Evolutionary conservation across 176 grass and related monocot genomes (phyloP), one percentile per base, ranked within the genome.

Genomic region (Oryza nivara): DNA sequence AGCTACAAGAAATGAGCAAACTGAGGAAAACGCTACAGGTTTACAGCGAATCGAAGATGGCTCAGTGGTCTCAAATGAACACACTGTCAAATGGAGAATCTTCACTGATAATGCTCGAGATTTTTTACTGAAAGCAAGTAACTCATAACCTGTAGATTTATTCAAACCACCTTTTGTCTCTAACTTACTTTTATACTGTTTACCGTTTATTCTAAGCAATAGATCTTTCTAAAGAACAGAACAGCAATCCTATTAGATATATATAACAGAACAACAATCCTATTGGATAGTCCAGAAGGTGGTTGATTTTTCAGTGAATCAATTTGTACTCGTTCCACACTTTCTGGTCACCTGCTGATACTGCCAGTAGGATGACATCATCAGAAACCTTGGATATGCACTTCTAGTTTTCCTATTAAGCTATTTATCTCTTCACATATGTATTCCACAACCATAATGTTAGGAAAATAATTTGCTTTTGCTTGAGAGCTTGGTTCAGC

Each of bases 71-170:
- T 98, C 96, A 72, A 95, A 98, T 60, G 89, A 85, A 65, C 96
- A 98, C 80, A 98, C 93, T 10, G 30, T 87, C 30, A 95, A 92
- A 86, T 95, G 96, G 96, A 90, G 96, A 88, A 70, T 98, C 43
- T 94, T 82, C 87, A 98, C 96, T 9, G 96, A 98, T 87, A 89
- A 84, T 28, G 96, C 79, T 10, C 85, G 93, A 14, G 88, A 98
- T 11, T 83, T 85, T 74, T 90, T 92, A 86, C 74, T 79, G 38
- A 90, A 98, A 89, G 96, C 77, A 98, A 88, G 92, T 92, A 76
- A 23, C 83, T 38, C 12, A 47, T 85, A 68, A 70, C 65, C 73
- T 36, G 66, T 76, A 79, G 23, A 64, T 91, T 89, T 14, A 56
- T 60, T 45, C 68, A 61, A 30, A 70, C 69, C 40, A 78, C 32